Evolutionary conservation across 2,329 filamentous ascomycete species (phyloP), one percentile per base, ranked within the genome.

Genomic region (Pyricularia sp.): DNA sequence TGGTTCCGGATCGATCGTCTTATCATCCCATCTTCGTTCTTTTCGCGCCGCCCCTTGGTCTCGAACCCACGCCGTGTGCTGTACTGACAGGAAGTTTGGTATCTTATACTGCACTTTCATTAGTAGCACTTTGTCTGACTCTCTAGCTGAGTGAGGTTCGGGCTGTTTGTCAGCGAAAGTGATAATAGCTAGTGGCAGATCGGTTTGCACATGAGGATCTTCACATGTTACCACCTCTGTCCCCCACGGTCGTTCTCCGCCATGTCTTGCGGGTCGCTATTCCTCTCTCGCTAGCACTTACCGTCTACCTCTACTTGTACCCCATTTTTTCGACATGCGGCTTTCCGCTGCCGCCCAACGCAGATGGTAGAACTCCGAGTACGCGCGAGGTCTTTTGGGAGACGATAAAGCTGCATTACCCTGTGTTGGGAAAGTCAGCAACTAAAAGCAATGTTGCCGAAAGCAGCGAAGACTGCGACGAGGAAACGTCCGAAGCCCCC

Each of bases 281-380:
- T 64, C 89, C 92, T 66, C 75, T 94, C 76, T 89, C 91, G 70
- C 74, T 94, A 75, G 79, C 87, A 72, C 86, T 87, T 75, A 92
- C 91, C 67, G 74, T 89, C 72, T 96, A 94, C 80, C 85, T 98
- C 68, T 97, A 97, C 81, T 82, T 94, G 58, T 98, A 97, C 77
- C 94, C 95, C 10, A 76, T 92, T 73, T 90, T 97, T 75, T 85
- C 88, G 72, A 86, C 87, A 75, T 98, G 94, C 82, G 88, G 86
- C 55, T 98, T 97, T 79, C 92, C 94, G 12, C 77, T 81, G 72
- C 84, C 82, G 50, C 81, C 78, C 5, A 65, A 67, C 5, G 65
- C 66, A 31, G 50, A 66, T n/a, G 30, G 55, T 36, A 58, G 55
- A 33, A 31, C 69, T 64, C 68, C 70, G 58, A 69, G 71, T 25